A percentile compares a stretch with the other conserved stretches of the same genome.
phyloP scores from a whole-genome alignment of 2,329 filamentous ascomycete species.

The Aspergillus neotritici region DNA sequence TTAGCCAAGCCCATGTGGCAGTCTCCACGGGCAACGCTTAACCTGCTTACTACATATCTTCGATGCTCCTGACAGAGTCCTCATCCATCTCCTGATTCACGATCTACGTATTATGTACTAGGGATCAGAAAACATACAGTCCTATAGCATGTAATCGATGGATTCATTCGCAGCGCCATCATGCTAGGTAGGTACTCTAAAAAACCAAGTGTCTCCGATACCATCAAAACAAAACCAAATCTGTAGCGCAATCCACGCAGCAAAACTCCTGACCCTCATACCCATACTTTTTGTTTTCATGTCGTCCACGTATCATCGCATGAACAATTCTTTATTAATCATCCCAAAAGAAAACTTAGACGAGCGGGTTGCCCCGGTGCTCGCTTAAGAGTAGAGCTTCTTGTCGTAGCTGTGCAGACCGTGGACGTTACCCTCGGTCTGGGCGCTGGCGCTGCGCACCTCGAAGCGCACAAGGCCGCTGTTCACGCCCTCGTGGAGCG shows the following conservation, averaged over 20 bases:
- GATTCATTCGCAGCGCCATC: background rate
- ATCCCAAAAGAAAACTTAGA: constrained; percentile 7
- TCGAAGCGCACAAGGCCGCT: constrained; percentile 82
- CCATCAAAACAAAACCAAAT: constrained; percentile 7
- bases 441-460: constrained; percentile 85
- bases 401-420: constrained; percentile 97
- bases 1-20: no score
- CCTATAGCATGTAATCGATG: background rate
- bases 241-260: constrained; percentile 19
- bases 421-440: constrained; percentile 95
- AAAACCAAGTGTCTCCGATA: no score
- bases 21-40: no score
- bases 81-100: no score
- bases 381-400: constrained; percentile 84
- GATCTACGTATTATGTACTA: no score
- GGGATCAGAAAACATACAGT: no score
- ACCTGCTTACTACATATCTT: no score
- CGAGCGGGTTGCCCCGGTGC: no score
- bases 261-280: constrained; percentile 29
- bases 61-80: no score
- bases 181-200: background rate
- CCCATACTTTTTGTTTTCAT: constrained; percentile 29
- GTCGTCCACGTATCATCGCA: constrained; percentile 24
- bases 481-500: constrained; percentile 68
- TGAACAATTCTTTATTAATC: constrained; percentile 17